phyloP scores from a whole-genome alignment of 2,329 filamentous ascomycete species.

The Magnaporthales sp. region DNA sequence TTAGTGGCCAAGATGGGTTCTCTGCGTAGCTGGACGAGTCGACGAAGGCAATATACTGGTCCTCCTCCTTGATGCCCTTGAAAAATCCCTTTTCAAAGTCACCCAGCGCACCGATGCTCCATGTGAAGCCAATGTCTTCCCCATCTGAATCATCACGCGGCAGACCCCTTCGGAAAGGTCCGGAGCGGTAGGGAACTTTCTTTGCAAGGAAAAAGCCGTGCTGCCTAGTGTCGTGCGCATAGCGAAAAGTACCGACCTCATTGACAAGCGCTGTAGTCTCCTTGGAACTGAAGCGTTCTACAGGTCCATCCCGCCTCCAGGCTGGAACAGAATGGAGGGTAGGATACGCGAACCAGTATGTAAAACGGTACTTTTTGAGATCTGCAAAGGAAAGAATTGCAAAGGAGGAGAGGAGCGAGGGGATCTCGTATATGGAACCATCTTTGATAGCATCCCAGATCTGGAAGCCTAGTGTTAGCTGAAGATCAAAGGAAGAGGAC shows the following conservation, averaged over 20 bases:
- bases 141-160: conserved; percentile 38
- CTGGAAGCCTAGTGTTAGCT: conserved; percentile 31
- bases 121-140: conserved; percentile 55
- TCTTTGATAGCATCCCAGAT: conserved; percentile 98
- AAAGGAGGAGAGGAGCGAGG: conserved; percentile 84
- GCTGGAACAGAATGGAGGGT: conserved; percentile 80
- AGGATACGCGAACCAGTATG: conserved; percentile 97
- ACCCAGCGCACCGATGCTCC: conserved; percentile 69
- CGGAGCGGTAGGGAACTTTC: conserved; percentile 39
- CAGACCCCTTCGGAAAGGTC: conserved; percentile 9
- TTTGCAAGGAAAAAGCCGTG: conserved; percentile 96
- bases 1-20: conserved; percentile 85
- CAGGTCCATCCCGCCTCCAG: conserved; percentile 59
- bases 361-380: conserved; percentile 94
- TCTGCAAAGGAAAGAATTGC: conserved; percentile 87
- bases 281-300: conserved; percentile 47
- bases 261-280: conserved; percentile 79
- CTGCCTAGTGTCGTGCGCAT: conserved; percentile 71
- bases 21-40: conserved; percentile 87
- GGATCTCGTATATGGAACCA: conserved; percentile 90
- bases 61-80: conserved; percentile 56
- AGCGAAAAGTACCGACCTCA: conserved; percentile 78
- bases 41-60: conserved; percentile 78
- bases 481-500: neutral
- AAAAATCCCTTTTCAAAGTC: conserved; percentile 87